Percentiles rank a stretch among this genome's conserved stretches.
These are phyloP conservation scores for Phytopythium montanum DNA, from an alignment of 352 stramenopile genomes.

Conservation along the genomic window DNA sequence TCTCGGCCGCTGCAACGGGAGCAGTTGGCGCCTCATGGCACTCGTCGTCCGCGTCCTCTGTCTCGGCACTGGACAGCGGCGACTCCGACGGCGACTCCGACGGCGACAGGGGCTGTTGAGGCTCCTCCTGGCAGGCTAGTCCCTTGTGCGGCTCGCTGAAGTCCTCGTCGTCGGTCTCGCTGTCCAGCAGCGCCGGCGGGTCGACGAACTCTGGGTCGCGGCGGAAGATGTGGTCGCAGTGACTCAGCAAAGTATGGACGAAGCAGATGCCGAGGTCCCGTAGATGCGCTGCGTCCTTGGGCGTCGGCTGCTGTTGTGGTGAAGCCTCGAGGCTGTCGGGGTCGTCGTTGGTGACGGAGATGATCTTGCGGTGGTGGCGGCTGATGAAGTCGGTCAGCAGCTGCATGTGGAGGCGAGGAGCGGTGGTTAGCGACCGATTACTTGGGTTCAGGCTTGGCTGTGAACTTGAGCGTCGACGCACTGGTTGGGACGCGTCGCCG, in stretches of 20 bases:
- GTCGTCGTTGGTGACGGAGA: slow-evolving; percentile 22
- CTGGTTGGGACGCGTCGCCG: slow-evolving; percentile 35
- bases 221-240: slow-evolving; percentile 72
- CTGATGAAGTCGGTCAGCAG: slow-evolving; percentile 34
- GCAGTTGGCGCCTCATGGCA: not conserved
- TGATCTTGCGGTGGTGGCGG: slow-evolving; percentile 37
- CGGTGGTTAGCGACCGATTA: not conserved
- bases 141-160: slow-evolving; percentile 22
- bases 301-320: no score
- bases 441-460: not conserved
- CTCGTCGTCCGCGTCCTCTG: slow-evolving; percentile 5
- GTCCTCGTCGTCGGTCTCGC: slow-evolving; percentile 62
- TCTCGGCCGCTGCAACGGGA: not conserved
- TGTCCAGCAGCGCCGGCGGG: slow-evolving; percentile 32
- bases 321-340: not conserved
- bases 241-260: slow-evolving; percentile 44
- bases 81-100: not conserved
- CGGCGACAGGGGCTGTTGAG: not conserved
- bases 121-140: not conserved
- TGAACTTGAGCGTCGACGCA: slow-evolving; percentile 14
- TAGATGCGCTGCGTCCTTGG: not conserved
- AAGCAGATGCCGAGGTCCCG: slow-evolving; percentile 49
- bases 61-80: slow-evolving; percentile 2
- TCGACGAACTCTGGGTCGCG: slow-evolving; percentile 39
- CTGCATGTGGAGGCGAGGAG: slow-evolving; percentile 12